Conservation (phyloP, 1,284 basidiomycete species). For the Earliella scabrosa region DNA sequence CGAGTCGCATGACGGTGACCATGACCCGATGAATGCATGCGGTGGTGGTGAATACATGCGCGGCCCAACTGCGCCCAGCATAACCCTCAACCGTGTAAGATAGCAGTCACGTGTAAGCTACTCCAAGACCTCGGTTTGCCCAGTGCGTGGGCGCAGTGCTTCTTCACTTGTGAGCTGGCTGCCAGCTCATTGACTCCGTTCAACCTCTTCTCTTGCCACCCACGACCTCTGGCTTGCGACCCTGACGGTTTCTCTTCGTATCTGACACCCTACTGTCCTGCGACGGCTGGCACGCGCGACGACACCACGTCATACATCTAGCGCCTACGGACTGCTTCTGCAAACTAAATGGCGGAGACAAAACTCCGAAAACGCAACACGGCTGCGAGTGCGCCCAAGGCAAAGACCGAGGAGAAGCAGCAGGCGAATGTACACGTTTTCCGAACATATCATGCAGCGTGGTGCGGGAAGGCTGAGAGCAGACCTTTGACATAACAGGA, state of each 20-base stretch:
- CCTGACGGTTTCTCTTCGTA: not conserved
- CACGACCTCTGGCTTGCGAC: too few relatives aligned
- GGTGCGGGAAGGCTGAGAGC: not conserved
- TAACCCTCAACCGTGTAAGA: too few relatives aligned
- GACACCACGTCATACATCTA: not conserved
- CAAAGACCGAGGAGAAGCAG: not conserved
- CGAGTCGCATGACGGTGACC: too few relatives aligned
- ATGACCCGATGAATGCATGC: too few relatives aligned
- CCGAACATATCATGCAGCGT: not conserved
- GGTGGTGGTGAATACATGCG: too few relatives aligned
- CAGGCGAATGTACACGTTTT: not conserved
- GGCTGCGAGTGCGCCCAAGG: not conserved
- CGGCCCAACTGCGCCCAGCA: too few relatives aligned
- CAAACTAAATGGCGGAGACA: not conserved
- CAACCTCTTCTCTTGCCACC: too few relatives aligned
- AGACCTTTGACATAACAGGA: not conserved
- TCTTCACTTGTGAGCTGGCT: not conserved
- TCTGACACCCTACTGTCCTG: not conserved
- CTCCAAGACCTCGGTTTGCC: too few relatives aligned
- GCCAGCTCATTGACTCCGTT: too few relatives aligned
- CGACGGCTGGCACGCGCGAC: constrained; percentile 18
- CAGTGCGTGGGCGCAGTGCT: too few relatives aligned
- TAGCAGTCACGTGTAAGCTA: not conserved
- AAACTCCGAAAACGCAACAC: constrained; percentile 6
- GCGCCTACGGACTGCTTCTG: not conserved